Evolutionary conservation across 257 asterid genomes (phyloP), one percentile per base, ranked within the genome.

Genomic region (Penstemon davidsonii): DNA sequence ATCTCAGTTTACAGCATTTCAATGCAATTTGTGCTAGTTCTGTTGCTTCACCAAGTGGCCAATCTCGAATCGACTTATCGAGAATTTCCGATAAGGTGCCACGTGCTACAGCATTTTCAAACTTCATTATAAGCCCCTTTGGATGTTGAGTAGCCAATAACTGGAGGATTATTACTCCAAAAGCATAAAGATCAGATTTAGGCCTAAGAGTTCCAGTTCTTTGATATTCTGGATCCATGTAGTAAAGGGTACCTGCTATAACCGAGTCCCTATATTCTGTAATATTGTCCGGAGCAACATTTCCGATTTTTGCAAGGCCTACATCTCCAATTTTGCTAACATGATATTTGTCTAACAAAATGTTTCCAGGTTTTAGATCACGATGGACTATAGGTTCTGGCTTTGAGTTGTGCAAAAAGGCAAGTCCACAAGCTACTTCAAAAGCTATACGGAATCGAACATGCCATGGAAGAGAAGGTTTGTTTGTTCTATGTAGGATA

Each of bases 171-270:
- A 89, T 86, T 46, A 92, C 76, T 67, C 98, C 98, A 15, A 92
- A 86, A 37, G 98, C 89, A 68, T 83, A 92, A 1, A 92, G 77
- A 84, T 92, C 98, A 6, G 98, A 92, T 77, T 91, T 91, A 50
- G 95, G 95, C 57, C 97, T 76, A 40, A 91, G 77, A 8, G 97
- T 91, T 64, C 97, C 97, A 3, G 97, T 91, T 73, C 93, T 80
- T 68, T 79, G 96, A 75, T 91, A 91, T 73, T 91, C 97, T 0
- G 97, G 97, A 80, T 91, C 97, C 88, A 91, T 86, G 82, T 92
- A 92, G 74, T 65, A 79, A 8, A 92, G 60, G 15, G 98, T 89
- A 51, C 97, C 98, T 19, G 97, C 96, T 49, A 92, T 61, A 64
- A 89, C 63, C 50, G 97, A 86, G 76, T 87, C 87, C 68, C 83